phyloP scores from a whole-genome alignment of 2,329 filamentous ascomycete genomes.

The Orbilia javanica region DNA sequence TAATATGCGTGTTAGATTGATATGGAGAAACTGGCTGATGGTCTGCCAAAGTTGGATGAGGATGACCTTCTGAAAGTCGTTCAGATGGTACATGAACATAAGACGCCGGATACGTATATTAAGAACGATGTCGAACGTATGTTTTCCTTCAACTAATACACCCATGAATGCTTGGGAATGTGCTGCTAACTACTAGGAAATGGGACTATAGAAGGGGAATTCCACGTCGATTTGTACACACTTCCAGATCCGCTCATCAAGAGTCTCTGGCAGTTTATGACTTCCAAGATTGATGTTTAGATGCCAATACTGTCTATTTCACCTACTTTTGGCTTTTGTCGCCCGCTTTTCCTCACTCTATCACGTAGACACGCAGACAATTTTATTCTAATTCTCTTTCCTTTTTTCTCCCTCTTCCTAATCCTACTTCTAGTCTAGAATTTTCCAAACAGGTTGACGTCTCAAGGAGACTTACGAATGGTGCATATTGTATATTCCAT shows the following conservation, averaged over 20 bases:
- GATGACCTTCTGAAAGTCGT: conserved; percentile 95
- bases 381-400: no score
- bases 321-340: no score
- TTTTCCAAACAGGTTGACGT: no score
- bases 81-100: conserved; percentile 98
- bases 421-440: no score
- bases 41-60: conserved; percentile 86
- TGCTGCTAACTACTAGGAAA: background rate
- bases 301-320: no score
- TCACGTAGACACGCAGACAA: no score
- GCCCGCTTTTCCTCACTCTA: no score
- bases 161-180: background rate
- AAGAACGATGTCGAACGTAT: conserved; percentile 96
- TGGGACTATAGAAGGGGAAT: conserved; percentile 81
- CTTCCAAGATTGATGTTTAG: conserved; percentile 65
- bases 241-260: conserved; percentile 89
- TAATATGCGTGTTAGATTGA: conserved; percentile 72
- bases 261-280: conserved; percentile 91
- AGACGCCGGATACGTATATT: conserved; percentile 91
- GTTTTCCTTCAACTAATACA: conserved; percentile 21
- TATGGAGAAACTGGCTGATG: conserved; percentile 96
- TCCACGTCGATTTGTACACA: conserved; percentile 98
- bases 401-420: no score
- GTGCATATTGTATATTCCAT: no score
- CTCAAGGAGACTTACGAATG: no score